Evolutionary conservation across 306 rosid species (phyloP), one percentile per base, ranked within the genome.

Genomic region (Cicer arietinum): DNA sequence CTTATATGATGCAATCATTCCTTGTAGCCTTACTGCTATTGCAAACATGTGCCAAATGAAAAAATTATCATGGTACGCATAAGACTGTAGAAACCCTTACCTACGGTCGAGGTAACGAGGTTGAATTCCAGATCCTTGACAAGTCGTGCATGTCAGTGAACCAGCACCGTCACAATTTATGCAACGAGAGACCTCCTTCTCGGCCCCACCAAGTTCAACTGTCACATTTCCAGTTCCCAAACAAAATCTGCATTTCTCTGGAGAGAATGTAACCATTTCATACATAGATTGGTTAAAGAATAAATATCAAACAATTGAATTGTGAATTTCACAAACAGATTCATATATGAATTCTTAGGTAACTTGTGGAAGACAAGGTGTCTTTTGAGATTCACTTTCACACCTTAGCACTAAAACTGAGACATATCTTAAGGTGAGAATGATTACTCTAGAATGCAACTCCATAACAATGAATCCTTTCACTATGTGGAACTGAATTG

Each of bases 81-180:
- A 53, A 51, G 69, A 30, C 2, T 8, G 78, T 30, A 44, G 44
- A 79, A 78, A 8, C 44, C 25, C 84, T 57, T 87, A 91, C 98
- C 98, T 90, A 51, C 99, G 92, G 54, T 92, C 99, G 76, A 95
- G 96, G 83, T 95, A 95, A 47, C 99, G 99, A 73, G 99, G 99
- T 84, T 95, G 99, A 77, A 95, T 95, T 43, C 99, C 97, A 7
- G 87, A 85, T 77, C 99, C 99, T 81, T 94, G 98, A 77, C 98
- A 94, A 52, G 98, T 94, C 22, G 98, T 91, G 89, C 98, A 94
- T 7, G 97, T 90, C 69, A 92, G 62, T 7, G 97, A 84, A 67
- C 98, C 98, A 52, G 5, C 91, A 30, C 96, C 97, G 11, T 91
- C 97, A 56, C 99, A 95, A 46, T 92, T 95, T 50, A 95, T 92